These are phyloP conservation scores for Apiospora kogelbergensis DNA, from an alignment of 2,329 filamentous ascomycete genomes.

Conservation along the genomic window DNA sequence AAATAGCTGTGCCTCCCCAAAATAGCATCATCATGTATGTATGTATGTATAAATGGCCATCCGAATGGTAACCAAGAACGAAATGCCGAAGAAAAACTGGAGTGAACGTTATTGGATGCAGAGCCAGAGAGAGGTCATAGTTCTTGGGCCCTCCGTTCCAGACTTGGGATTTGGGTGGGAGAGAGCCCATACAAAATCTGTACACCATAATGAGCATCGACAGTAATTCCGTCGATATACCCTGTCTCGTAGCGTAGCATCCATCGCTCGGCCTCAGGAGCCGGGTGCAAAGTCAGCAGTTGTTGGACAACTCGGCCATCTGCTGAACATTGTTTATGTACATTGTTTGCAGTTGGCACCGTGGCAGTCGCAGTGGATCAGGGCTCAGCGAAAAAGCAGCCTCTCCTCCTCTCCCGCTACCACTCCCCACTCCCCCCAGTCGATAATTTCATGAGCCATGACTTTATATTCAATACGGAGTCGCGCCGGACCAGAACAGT, in stretches of 20 bases:
- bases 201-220: background rate
- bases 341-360: background rate
- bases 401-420: background rate
- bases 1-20: background rate
- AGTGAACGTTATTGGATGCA: background rate
- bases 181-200: background rate
- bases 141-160: background rate
- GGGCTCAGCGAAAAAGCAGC: background rate
- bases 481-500: background rate
- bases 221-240: background rate
- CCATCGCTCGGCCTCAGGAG: background rate
- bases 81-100: background rate
- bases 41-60: background rate
- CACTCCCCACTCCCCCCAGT: background rate
- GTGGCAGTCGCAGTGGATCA: background rate
- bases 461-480: background rate
- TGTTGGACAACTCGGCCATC: no score
- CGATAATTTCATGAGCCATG: background rate
- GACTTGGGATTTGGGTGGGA: background rate
- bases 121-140: background rate
- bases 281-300: background rate
- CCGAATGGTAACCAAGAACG: background rate
- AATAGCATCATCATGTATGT: constrained; percentile 8
- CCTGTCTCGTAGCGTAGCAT: background rate
- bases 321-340: no score